Evolutionary conservation across 2,329 filamentous ascomycete genomes (phyloP).

Genomic region (Dactylellina cionopaga): DNA sequence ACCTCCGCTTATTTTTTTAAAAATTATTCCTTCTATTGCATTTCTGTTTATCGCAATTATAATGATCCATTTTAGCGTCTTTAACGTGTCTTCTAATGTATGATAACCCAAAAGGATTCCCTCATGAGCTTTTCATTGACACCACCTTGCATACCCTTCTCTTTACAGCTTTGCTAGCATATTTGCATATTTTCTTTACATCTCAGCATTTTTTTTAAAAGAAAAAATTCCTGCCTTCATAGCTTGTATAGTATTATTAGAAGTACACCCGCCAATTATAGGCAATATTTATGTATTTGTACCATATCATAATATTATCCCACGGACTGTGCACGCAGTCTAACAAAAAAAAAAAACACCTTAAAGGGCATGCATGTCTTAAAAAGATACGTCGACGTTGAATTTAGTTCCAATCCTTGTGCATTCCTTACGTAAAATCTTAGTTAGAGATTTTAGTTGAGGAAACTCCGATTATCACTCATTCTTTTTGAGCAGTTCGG

Average conservation of each 20-base stretch:
- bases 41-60: background rate
- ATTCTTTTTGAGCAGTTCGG: slow-evolving; percentile 10
- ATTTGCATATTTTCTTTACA: background rate
- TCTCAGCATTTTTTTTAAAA: too few relatives aligned
- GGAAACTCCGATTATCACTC: slow-evolving; percentile 26
- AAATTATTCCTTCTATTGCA: too few relatives aligned
- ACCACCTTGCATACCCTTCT: too few relatives aligned
- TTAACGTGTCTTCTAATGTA: slow-evolving; percentile 13
- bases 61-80: slow-evolving; percentile 14
- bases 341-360: background rate
- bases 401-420: too few relatives aligned
- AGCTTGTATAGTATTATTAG: background rate
- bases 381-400: too few relatives aligned
- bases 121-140: background rate
- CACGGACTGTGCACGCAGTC: slow-evolving; percentile 1
- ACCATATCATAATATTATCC: background rate
- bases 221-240: too few relatives aligned
- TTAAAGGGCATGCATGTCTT: background rate
- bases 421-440: slow-evolving; percentile 43
- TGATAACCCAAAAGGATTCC: slow-evolving; percentile 9
- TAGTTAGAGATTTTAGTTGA: slow-evolving; percentile 48
- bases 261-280: background rate
- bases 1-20: too few relatives aligned
- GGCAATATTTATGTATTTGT: background rate
- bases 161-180: slow-evolving; percentile 1